phyloP scores from a whole-genome alignment of 2,329 filamentous ascomycete species.

The Apiospora malaysiana region DNA sequence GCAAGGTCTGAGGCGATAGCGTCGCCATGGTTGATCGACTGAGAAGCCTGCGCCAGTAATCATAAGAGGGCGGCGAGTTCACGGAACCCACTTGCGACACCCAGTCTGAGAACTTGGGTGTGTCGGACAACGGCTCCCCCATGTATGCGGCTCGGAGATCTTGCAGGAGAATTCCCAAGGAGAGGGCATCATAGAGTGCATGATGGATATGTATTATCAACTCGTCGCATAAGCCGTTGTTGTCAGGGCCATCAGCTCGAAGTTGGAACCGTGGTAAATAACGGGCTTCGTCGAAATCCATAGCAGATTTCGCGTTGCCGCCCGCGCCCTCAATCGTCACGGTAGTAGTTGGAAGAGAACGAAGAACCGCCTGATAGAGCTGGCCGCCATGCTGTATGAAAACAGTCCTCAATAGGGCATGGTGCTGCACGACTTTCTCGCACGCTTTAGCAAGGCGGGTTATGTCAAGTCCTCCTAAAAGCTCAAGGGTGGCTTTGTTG shows the following conservation, averaged over 20 bases:
- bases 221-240: neutral
- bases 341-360: neutral
- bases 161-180: neutral
- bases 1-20: neutral
- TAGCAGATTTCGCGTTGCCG: neutral
- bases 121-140: neutral
- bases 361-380: neutral
- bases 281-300: neutral
- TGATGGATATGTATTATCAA: neutral
- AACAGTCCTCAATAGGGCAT: neutral
- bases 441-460: neutral
- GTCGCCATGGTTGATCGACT: neutral
- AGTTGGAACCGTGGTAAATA: neutral
- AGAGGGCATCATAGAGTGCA: neutral
- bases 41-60: neutral
- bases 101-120: conserved; percentile 3
- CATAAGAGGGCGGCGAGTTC: neutral
- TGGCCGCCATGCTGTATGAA: neutral
- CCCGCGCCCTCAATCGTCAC: neutral
- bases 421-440: neutral
- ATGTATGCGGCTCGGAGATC: neutral
- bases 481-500: neutral
- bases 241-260: neutral
- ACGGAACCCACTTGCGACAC: neutral
- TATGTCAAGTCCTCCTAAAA: neutral